Evolutionary conservation across 805 yeast species (phyloP), one percentile per base, ranked within the genome.

Genomic region (Candida fluviatilis): DNA sequence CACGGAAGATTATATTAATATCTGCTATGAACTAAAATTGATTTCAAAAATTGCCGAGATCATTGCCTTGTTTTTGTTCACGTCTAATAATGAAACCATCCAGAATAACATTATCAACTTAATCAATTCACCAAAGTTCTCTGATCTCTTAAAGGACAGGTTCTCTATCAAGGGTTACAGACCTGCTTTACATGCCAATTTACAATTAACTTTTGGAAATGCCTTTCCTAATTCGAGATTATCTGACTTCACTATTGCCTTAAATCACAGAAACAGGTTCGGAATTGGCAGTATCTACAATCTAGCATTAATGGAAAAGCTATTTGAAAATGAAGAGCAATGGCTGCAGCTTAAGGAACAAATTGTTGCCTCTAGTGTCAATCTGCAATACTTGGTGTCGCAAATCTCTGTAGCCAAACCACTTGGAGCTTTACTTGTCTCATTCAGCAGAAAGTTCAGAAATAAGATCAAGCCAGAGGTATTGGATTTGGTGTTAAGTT

Each of bases 341-440:
- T 64, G 69, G 69, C 39, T 46, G 2, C 70, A 71, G 1, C 58
- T 75, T 25, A 68, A 80, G 40, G 62, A 66, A 3, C 75, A 73
- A 28, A 70, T 87, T 4, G 57, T 74, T 2, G 66, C 71, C 1
- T 78, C 84, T 1, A 80, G 89, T 42, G 57, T 80, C 31, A 81
- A 82, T 49, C 52, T 79, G 35, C 87, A 87, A 44, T 72, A 70
- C 48, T 71, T 78, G 5, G 71, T 79, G 29, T 73, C 90, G 1
- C 95, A 88, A 50, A 66, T 81, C 12, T 66, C 76, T 3, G 75
- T 84, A 15, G 83, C 87, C 3, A 82, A 82, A 49, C 75, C 95
- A 0, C 79, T 86, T 74, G 89, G 91, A 35, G 88, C 93, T 1
- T 64, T 89, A 24, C 45, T 87, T 16, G 80, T 91, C 0, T 76